Evolutionary conservation across 2,329 filamentous ascomycete species (phyloP).

Genomic region (Pestalotiopsis sp.): DNA sequence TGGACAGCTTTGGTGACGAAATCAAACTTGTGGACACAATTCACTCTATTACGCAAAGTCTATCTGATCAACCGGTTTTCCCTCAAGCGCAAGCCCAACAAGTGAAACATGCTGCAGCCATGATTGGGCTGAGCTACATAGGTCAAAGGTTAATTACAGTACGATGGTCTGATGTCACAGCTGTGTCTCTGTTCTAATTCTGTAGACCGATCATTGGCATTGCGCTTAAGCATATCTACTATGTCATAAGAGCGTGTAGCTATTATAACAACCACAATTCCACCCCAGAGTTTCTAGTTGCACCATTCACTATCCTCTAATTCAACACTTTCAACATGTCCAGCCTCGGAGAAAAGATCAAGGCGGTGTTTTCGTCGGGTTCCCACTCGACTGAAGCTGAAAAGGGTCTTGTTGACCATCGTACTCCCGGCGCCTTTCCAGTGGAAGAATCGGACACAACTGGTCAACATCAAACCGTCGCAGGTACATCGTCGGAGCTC

Average conservation of each 20-base stretch:
- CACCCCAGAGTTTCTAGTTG: too few relatives aligned
- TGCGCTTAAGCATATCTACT: neutral
- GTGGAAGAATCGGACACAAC: neutral
- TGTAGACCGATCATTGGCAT: neutral
- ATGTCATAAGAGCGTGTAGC: neutral
- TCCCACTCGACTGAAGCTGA: slow-evolving; percentile 1
- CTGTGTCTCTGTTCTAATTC: neutral
- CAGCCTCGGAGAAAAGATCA: slow-evolving; percentile 11
- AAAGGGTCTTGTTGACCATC: slow-evolving; percentile 1
- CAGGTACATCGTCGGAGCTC: neutral
- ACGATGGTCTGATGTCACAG: slow-evolving; percentile 8
- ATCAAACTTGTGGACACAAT: too few relatives aligned
- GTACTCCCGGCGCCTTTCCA: slow-evolving; percentile 10
- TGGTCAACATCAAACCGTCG: neutral
- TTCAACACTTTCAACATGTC: neutral
- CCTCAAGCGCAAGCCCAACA: too few relatives aligned
- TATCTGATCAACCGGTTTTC: too few relatives aligned
- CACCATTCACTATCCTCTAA: neutral
- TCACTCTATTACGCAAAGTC: too few relatives aligned
- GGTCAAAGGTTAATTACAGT: neutral
- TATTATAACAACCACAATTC: neutral
- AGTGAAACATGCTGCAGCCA: neutral
- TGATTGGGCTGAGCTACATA: neutral
- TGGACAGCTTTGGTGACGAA: too few relatives aligned
- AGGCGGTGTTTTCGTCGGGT: neutral